Base-by-base conservation (phyloP, 1,284 basidiomycete genomes). In the Cryptococcus sp. region DNA sequence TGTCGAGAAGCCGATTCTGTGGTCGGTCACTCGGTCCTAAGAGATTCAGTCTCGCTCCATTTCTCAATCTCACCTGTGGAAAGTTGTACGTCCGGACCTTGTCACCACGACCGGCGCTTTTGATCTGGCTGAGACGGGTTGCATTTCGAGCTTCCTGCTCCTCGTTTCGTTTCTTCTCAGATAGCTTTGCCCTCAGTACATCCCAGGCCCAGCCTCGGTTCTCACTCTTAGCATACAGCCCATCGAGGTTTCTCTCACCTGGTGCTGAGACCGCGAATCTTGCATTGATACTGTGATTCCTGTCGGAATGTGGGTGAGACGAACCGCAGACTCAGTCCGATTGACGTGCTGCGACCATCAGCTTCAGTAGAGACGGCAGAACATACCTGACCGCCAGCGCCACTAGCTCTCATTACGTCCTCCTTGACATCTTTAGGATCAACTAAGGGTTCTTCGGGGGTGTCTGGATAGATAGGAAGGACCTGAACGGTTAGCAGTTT, bases 231-330 rank as follows among this genome's bases (percentile, higher is more conserved):
- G 10, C 10, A n/a, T 10, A 10, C 10, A 41, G 38, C 10, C n/a
- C 38, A 41, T n/a, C n/a, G 10, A 10, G n/a, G 10, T n/a, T 10
- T n/a, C 38, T 10, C 79, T 10, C 58, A 90, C 90, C 79, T 90
- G 88, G 72, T 98, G 95, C 72, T 98, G 95, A 68, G 88, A 92
- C 7, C 96, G 84, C 61, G 94, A 93, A 67, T 99, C 95, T 78
- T 98, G 96, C 91, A 98, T 98, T 3, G 92, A 94, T 7, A 98
- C 96, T 0, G 87, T 88, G 55, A 98, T 89, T 0, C 94, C 93
- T 1, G 92, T 90, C 0, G 96, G 95, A 11, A 90, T 78, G 67
- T 98, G 96, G 0, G 93, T 96, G 37, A 98, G 77, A 1, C 96
- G 86, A n/a, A 99, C 90, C 1, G 96, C 96, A 0, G 93, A 97